Conservation (phyloP, 78 protist species). For the Neovahlkampfia damariscottae region DNA sequence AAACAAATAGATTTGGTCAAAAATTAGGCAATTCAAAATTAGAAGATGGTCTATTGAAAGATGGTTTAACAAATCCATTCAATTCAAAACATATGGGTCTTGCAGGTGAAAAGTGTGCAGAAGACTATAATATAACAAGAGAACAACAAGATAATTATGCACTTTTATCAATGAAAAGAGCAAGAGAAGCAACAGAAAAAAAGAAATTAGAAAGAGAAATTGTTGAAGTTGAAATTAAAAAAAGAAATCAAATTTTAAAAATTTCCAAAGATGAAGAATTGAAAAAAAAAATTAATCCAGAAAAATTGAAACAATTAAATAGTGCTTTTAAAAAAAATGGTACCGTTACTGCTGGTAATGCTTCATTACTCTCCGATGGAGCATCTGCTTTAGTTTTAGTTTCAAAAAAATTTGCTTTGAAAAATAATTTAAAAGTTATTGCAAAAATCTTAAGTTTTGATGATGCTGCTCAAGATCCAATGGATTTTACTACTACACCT, state of each 20-base stretch:
- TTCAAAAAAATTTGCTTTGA: conserved; percentile 52
- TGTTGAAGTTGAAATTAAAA: not conserved
- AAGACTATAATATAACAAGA: conserved; percentile 29
- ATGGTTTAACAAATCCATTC: conserved; percentile 90
- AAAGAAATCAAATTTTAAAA: too few relatives aligned
- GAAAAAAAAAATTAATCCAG: not conserved
- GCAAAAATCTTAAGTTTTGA: conserved; percentile 66
- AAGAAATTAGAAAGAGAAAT: conserved; percentile 4
- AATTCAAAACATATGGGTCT: conserved; percentile 65
- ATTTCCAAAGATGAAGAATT: conserved; percentile 1
- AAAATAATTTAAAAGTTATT: conserved; percentile 45
- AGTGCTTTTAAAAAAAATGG: not conserved
- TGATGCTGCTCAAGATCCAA: conserved; percentile 84
- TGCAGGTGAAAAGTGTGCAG: conserved; percentile 75
- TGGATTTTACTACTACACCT: conserved; percentile 84
- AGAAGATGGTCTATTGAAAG: conserved; percentile 62
- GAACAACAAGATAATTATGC: conserved; percentile 43
- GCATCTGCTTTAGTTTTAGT: conserved; percentile 70
- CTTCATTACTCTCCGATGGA: conserved; percentile 37
- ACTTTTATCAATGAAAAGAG: conserved; percentile 30
- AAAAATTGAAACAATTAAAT: not conserved
- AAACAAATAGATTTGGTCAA: conserved; percentile 50
- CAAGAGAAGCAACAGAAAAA: conserved; percentile 8
- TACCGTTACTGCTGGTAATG: conserved; percentile 32
- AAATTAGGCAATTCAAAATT: conserved; percentile 44